phyloP scores from a whole-genome alignment of 768 basidiomycete genomes.

The Rhizopogon vesiculosus region DNA sequence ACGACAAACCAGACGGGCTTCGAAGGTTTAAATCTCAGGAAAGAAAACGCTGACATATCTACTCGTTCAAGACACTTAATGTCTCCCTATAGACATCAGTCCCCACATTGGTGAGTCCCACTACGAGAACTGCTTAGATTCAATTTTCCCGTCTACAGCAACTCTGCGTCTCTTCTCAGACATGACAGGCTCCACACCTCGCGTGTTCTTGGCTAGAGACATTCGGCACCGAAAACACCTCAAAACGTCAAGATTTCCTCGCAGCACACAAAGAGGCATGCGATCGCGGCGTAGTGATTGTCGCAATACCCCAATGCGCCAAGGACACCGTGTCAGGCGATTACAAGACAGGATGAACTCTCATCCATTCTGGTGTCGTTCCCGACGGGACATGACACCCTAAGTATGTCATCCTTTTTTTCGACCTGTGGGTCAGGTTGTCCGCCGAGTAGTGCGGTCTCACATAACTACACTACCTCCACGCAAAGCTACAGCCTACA shows the following conservation, averaged over 20 bases:
- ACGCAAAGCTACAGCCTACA: constrained; percentile 79
- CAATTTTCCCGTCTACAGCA: constrained; percentile 37
- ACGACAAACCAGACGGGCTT: constrained; percentile 62
- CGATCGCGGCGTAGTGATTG: constrained; percentile 78
- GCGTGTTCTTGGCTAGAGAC: constrained; percentile 82
- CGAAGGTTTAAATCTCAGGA: constrained; percentile 81
- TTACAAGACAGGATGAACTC: constrained; percentile 73
- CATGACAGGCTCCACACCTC: constrained; percentile 69
- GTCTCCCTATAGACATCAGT: constrained; percentile 55
- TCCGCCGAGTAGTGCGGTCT: constrained; percentile 65
- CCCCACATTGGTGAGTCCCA: constrained; percentile 67
- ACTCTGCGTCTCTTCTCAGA: constrained; percentile 85
- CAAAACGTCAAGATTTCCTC: constrained; percentile 72
- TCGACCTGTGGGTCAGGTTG: too few relatives aligned
- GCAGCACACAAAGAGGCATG: constrained; percentile 77
- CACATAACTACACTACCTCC: constrained; percentile 83
- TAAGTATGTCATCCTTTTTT: constrained; percentile 47
- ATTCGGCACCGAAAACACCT: constrained; percentile 92
- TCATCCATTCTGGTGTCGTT: constrained; percentile 72
- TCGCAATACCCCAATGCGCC: constrained; percentile 87
- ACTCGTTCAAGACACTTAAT: constrained; percentile 1
- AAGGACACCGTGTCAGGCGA: constrained; percentile 83
- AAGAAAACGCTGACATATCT: constrained; percentile 31
- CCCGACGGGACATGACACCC: constrained; percentile 94
- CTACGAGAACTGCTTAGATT: constrained; percentile 5